phyloP scores from a whole-genome alignment of 225 moss, liverwort and hornwort species.

The Polytrichum commune region DNA sequence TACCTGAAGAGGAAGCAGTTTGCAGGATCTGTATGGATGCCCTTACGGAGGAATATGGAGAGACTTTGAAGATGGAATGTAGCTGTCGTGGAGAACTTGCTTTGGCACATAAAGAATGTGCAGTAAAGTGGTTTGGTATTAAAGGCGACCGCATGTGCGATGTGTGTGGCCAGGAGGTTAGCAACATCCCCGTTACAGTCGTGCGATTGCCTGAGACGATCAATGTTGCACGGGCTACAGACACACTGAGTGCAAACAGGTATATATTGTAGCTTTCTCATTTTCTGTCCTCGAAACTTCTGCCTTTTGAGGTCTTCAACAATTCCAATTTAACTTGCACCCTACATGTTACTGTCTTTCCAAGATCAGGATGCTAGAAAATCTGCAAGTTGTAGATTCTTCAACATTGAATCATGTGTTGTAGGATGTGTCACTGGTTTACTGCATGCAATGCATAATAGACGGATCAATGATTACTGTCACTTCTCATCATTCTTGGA shows the following conservation, averaged over 20 bases:
- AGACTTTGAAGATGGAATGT: conserved; percentile 63
- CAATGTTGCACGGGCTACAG: conserved; percentile 21
- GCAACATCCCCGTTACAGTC: conserved; percentile 54
- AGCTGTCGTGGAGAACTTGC: conserved; percentile 56
- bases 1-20: conserved; percentile 54
- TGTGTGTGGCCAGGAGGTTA: conserved; percentile 51
- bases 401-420: neutral
- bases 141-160: conserved; percentile 60
- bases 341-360: no score
- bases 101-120: conserved; percentile 52
- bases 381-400: no score
- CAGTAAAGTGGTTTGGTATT: conserved; percentile 62
- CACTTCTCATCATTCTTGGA: no score
- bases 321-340: no score
- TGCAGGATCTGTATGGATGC: conserved; percentile 60
- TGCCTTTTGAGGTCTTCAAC: no score
- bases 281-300: neutral
- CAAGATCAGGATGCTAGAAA: no score
- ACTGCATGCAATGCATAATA: no score
- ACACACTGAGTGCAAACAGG: conserved; percentile 33
- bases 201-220: conserved; percentile 36
- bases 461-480: no score
- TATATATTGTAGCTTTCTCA: neutral
- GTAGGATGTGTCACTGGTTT: no score
- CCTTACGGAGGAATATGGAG: conserved; percentile 50